Conservation (phyloP, 2,329 filamentous ascomycete species). For the Fusarium papillatum region DNA sequence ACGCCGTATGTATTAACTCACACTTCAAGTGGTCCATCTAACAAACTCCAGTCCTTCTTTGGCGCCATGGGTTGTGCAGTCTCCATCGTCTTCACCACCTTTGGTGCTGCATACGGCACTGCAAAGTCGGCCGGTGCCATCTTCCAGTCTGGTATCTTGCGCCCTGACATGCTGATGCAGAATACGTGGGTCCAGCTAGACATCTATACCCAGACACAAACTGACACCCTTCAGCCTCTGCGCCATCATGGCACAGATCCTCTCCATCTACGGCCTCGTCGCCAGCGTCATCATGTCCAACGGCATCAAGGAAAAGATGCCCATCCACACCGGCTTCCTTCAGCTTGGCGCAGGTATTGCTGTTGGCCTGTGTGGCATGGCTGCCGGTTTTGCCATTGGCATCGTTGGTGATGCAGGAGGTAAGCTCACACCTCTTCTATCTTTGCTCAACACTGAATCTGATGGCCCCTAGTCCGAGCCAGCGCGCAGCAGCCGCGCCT, state of each 20-base stretch:
- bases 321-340: constrained; percentile 58
- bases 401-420: constrained; percentile 61
- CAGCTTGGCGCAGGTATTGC: constrained; percentile 59
- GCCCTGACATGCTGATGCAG: constrained; percentile 59
- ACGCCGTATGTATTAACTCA: constrained; percentile 53
- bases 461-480: constrained; percentile 53
- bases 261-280: constrained; percentile 62
- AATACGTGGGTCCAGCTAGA: constrained; percentile 48
- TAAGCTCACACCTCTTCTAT: constrained; percentile 9
- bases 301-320: constrained; percentile 55
- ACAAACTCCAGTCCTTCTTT: constrained; percentile 53
- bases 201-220: background rate
- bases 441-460: background rate
- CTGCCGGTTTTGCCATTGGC: constrained; percentile 61
- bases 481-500: constrained; percentile 62
- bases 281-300: constrained; percentile 59
- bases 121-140: constrained; percentile 59
- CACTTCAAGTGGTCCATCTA: background rate
- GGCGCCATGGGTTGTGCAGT: constrained; percentile 56
- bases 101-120: constrained; percentile 61
- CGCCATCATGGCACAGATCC: constrained; percentile 62
- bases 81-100: constrained; percentile 66
- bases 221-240: constrained; percentile 49
- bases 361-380: constrained; percentile 59
- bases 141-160: constrained; percentile 58